Percentiles rank a stretch among this genome's conserved stretches.
Evolutionary conservation across 2,329 filamentous ascomycete species (phyloP).

Genomic region (Clonostachys solani): DNA sequence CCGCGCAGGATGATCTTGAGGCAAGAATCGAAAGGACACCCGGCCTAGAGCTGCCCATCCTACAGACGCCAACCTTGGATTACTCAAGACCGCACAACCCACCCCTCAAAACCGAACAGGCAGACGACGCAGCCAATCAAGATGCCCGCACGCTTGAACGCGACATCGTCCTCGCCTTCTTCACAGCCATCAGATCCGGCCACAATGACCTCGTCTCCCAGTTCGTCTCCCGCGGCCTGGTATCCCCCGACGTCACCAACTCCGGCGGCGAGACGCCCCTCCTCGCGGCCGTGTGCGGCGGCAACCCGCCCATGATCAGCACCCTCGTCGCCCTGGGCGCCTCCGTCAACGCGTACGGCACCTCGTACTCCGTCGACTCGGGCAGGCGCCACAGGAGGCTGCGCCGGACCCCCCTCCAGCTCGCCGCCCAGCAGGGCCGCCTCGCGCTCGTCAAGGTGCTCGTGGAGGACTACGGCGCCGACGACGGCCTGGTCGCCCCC

Average conservation of each 20-base stretch:
- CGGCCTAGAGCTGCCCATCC: too few relatives aligned
- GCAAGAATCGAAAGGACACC: too few relatives aligned
- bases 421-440: conserved; percentile 32
- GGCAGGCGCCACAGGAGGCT: conserved; percentile 13
- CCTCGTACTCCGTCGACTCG: conserved; percentile 6
- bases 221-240: conserved; percentile 24
- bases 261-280: conserved; percentile 23
- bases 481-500: conserved; percentile 36
- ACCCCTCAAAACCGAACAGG: too few relatives aligned
- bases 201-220: conserved; percentile 18
- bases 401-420: conserved; percentile 36
- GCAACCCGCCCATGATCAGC: conserved; percentile 23
- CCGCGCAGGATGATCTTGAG: too few relatives aligned
- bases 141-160: neutral
- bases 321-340: conserved; percentile 27
- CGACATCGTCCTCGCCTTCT: conserved; percentile 23
- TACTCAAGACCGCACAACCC: too few relatives aligned
- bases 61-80: too few relatives aligned
- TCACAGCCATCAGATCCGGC: conserved; percentile 14
- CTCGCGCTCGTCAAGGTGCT: conserved; percentile 34
- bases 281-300: conserved; percentile 23
- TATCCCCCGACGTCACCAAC: conserved; percentile 29
- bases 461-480: conserved; percentile 30
- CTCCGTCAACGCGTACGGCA: conserved; percentile 14
- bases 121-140: too few relatives aligned